phyloP scores from a whole-genome alignment of 495 filamentous ascomycete species.

The Penicillium robsamsonii region DNA sequence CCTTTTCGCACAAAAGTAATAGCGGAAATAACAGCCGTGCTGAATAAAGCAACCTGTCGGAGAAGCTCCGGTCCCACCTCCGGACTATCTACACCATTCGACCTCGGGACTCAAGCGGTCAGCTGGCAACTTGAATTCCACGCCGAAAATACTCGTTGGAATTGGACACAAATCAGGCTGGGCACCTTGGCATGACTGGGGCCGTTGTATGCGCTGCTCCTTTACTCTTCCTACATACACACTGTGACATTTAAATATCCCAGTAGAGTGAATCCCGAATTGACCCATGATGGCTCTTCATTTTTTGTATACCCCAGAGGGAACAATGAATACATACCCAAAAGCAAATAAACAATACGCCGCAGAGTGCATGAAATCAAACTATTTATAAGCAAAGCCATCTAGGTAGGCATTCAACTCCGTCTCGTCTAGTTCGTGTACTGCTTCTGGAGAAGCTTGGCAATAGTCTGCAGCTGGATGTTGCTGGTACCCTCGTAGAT shows the following conservation, averaged over 20 bases:
- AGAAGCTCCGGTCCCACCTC: neutral
- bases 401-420: neutral
- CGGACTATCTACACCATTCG: neutral
- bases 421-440: constrained; percentile 55
- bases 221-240: neutral
- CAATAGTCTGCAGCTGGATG: constrained; percentile 88
- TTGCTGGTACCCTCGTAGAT: constrained; percentile 96
- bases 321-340: neutral
- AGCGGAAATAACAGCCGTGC: neutral
- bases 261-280: neutral
- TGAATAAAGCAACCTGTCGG: neutral
- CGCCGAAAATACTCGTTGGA: neutral
- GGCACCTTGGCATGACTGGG: neutral
- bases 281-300: neutral
- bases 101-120: no score
- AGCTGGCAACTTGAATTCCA: neutral
- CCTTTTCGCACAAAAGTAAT: neutral
- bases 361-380: neutral
- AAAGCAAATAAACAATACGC: constrained; percentile 5
- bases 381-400: constrained; percentile 3
- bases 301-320: neutral
- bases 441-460: constrained; percentile 86
- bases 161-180: neutral
- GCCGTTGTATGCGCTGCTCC: neutral
- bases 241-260: neutral